Evolutionary conservation across 2,329 filamentous ascomycete genomes (phyloP), one percentile per base, ranked within the genome.

Genomic region (Tympanopsis confertula): DNA sequence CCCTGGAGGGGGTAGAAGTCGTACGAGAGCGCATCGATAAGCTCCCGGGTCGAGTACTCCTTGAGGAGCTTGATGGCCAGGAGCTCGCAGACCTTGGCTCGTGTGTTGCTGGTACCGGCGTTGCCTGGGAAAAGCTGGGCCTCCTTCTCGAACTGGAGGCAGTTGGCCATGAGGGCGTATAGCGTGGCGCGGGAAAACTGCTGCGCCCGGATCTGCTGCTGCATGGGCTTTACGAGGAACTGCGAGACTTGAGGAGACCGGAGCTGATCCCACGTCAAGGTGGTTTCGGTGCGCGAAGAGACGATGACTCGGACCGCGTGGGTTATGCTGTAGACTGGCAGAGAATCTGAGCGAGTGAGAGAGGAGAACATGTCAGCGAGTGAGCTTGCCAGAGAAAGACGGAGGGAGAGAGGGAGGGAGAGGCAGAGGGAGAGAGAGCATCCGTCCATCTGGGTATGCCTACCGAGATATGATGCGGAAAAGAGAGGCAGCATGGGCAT

Each of bases 171-270:
- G 47, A 96, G 64, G 2, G 86, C 86, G 61, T 94, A 95, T 24
- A 95, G 58, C 0, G 87, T 91, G 10, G 85, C 88, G 35, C 84
- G 74, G 20, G 82, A 88, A 57, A 94, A 89, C 58, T 94, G 85
- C 37, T 84, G 77, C 13, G 75, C 69, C 42, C 82, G 78, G 44
- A 95, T 88, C 56, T 89, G 82, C 54, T 91, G 83, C 58, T 91
- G 86, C 66, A 95, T 91, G 3, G 89, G 89, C 65, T 95, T 95
- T 53, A 95, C 74, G 24, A 96, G 71, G 55, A 96, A 96, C 54
- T 94, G 88, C 13, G 87, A 94, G 40, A 96, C 82, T 55, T 96
- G 89, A 3, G 89, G 89, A n/a, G 87, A 94, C 45, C 88, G 78
- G 44, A 96, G 68, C 57, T 96, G 89, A 45, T 96, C 89, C 88